phyloP scores from a whole-genome alignment of 306 rosid species.

The Cucumis melo region DNA sequence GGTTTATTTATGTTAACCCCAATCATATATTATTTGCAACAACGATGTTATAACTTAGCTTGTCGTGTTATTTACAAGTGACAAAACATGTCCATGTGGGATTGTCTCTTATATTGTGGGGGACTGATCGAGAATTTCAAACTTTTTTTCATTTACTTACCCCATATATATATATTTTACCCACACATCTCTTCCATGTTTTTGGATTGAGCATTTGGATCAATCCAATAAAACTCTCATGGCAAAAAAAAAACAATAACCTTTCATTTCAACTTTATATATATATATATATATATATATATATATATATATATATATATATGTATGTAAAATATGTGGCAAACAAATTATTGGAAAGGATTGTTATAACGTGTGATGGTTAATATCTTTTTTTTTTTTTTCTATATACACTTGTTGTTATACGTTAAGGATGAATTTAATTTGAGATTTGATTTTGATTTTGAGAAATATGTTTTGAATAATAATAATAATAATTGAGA shows the following conservation, averaged over 20 bases:
- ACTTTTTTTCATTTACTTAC: not conserved
- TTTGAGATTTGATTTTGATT: no score
- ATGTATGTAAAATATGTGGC: not conserved
- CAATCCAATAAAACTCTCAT: not conserved
- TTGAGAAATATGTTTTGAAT: no score
- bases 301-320: no score
- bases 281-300: no score
- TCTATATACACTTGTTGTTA: not conserved
- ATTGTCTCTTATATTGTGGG: not conserved
- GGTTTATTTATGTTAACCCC: not conserved
- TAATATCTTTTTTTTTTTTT: not conserved
- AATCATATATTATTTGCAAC: not conserved
- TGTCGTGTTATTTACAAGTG: not conserved
- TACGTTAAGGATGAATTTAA: not conserved
- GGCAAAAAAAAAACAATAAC: not conserved
- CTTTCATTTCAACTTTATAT: not conserved
- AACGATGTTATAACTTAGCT: not conserved
- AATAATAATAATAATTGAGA: not conserved
- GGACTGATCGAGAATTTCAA: not conserved
- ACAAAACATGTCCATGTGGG: constrained; percentile 1
- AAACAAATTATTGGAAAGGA: not conserved
- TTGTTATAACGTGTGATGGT: not conserved
- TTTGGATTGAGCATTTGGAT: not conserved
- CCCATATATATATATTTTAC: not conserved
- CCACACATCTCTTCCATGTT: not conserved